Conservation (phyloP, 225 moss, liverwort and hornwort species). For the Rhytidiadelphus loreus region DNA sequence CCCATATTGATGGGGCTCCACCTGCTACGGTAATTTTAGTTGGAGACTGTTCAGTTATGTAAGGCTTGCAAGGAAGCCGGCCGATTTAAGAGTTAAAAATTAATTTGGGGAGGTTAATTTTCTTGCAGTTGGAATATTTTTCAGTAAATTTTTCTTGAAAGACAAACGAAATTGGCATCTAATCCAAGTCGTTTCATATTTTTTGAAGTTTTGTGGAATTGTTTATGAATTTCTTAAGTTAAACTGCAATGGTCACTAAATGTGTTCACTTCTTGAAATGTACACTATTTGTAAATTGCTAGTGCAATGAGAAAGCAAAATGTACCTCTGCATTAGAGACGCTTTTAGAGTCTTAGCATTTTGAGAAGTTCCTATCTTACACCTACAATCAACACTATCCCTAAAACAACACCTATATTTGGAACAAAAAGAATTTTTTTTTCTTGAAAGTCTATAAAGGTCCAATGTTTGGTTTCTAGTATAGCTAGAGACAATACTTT, state of each 20-base stretch:
- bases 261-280: rapidly evolving
- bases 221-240: not conserved
- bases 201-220: not conserved
- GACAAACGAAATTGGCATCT: not conserved
- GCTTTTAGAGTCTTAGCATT: rapidly evolving
- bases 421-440: not conserved
- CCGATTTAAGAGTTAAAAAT: not conserved
- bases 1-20: too few species aligned
- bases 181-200: not conserved
- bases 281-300: not conserved
- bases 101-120: not conserved
- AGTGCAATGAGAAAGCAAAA: too few species aligned
- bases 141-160: rapidly evolving
- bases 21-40: not conserved
- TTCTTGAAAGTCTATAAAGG: not conserved
- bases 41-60: not conserved
- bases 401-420: not conserved
- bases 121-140: not conserved
- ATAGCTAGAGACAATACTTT: rapidly evolving
- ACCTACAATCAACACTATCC: rapidly evolving
- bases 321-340: rapidly evolving
- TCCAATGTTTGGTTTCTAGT: rapidly evolving
- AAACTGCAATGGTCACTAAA: not conserved
- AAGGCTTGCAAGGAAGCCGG: not conserved
- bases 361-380: rapidly evolving